Percentiles rank a stretch among this genome's conserved stretches.
Conservation (phyloP, 192 early-diverging fungal genomes). For the Spinellus fusiger region DNA sequence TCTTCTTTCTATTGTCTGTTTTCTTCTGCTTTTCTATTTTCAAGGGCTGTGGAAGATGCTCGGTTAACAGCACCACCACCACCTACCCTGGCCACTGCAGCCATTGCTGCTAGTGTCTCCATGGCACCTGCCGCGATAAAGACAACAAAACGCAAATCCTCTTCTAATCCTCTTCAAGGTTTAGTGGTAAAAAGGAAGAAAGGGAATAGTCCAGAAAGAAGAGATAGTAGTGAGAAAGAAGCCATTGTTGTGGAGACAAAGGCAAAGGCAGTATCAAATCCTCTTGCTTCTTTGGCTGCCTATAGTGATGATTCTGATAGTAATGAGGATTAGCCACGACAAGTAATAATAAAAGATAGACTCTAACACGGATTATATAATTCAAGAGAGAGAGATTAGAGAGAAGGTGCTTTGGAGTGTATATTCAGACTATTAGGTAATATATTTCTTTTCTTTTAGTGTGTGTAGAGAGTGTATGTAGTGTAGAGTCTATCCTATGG, state of each 20-base stretch:
- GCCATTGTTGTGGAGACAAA: neutral
- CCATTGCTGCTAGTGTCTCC: neutral
- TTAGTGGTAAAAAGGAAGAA: slow-evolving; percentile 10
- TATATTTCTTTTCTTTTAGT: too few relatives aligned
- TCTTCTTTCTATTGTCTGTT: neutral
- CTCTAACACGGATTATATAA: too few relatives aligned
- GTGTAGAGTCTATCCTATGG: too few relatives aligned
- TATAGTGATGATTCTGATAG: slow-evolving; percentile 19
- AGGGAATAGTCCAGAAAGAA: neutral
- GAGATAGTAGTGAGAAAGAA: neutral
- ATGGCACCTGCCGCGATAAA: neutral
- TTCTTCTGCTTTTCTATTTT: neutral
- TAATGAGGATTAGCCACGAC: slow-evolving; percentile 16
- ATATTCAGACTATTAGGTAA: too few relatives aligned
- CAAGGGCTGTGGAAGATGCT: slow-evolving; percentile 12
- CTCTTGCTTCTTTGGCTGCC: slow-evolving; percentile 9
- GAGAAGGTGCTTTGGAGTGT: too few relatives aligned
- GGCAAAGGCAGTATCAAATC: neutral
- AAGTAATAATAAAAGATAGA: too few relatives aligned
- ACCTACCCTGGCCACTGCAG: neutral
- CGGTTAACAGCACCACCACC: neutral
- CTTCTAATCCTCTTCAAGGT: neutral
- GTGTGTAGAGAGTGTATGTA: too few relatives aligned
- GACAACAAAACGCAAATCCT: slow-evolving; percentile 1
- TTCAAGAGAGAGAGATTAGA: too few relatives aligned